Evolutionary conservation across 2,329 filamentous ascomycete species (phyloP).

Genomic region (Arthrocladium fulminans): DNA sequence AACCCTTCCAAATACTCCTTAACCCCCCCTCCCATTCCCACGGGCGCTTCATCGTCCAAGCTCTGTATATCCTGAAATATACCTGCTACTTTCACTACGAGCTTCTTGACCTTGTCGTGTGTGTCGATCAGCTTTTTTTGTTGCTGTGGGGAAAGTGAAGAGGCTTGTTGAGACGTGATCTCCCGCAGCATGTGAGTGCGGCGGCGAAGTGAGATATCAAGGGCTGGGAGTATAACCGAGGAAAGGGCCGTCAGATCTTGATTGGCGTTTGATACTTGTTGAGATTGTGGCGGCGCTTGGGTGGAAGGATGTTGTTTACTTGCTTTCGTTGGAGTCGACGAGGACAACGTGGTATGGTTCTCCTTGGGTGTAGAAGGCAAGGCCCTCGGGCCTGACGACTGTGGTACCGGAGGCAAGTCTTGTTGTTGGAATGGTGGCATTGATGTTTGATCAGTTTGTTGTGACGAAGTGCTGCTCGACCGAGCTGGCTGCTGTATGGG

Average conservation of each 20-base stretch:
- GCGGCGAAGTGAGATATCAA: conserved; percentile 82
- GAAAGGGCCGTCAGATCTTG: conserved; percentile 74
- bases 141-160: conserved; percentile 24
- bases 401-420: conserved; percentile 14
- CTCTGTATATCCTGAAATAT: conserved; percentile 85
- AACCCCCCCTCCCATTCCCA: conserved; percentile 89
- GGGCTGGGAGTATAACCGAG: conserved; percentile 84
- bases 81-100: conserved; percentile 73
- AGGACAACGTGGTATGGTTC: conserved; percentile 22
- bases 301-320: conserved; percentile 24
- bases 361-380: neutral
- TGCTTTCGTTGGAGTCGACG: conserved; percentile 49
- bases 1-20: conserved; percentile 83
- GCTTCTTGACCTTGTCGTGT: conserved; percentile 71
- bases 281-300: conserved; percentile 14
- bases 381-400: conserved; percentile 9
- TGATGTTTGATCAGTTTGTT: conserved; percentile 22
- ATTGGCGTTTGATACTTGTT: conserved; percentile 36
- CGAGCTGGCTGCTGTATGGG: conserved; percentile 17
- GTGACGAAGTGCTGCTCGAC: conserved; percentile 19
- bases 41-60: conserved; percentile 74
- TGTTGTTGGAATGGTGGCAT: conserved; percentile 25
- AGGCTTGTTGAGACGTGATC: conserved; percentile 23
- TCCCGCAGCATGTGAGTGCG: conserved; percentile 52
- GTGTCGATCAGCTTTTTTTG: conserved; percentile 62